These are phyloP conservation scores for Fragaria nilgerrensis DNA, from an alignment of 306 rosid species.

Conservation along the genomic window DNA sequence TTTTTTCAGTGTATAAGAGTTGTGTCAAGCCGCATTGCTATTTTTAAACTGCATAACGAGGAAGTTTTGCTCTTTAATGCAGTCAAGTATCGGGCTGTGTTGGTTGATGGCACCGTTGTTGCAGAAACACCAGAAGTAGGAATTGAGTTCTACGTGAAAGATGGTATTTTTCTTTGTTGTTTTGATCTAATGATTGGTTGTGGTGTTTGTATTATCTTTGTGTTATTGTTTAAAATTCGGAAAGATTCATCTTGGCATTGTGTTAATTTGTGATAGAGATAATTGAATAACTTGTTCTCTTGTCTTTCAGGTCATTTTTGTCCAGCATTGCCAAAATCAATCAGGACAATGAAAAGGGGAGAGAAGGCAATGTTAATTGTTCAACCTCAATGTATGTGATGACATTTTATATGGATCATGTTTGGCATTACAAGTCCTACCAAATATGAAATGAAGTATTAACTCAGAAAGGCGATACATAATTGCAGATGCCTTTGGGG, in stretches of 20 bases:
- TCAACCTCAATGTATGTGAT: conserved; percentile 60
- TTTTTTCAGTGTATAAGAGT: neutral
- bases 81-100: conserved; percentile 51
- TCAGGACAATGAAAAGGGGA: conserved; percentile 59
- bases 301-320: conserved; percentile 49
- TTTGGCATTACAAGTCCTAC: neutral
- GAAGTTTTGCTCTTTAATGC: conserved; percentile 21
- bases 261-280: neutral
- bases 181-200: neutral
- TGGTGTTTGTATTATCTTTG: neutral
- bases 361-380: conserved; percentile 68
- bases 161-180: conserved; percentile 38
- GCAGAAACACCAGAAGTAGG: conserved; percentile 57
- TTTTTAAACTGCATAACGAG: neutral
- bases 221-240: neutral
- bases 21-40: neutral
- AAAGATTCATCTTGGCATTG: neutral
- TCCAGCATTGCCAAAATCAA: conserved; percentile 48
- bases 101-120: conserved; percentile 56
- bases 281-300: conserved; percentile 3
- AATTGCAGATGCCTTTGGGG: conserved; percentile 54
- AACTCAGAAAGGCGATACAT: conserved; percentile 3
- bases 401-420: neutral
- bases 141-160: conserved; percentile 55
- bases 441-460: too few species aligned